A percentile compares a stretch with the other conserved stretches of the same genome.
Conservation (phyloP, 164 flowering plant genomes). For the Magnolia sinica region DNA sequence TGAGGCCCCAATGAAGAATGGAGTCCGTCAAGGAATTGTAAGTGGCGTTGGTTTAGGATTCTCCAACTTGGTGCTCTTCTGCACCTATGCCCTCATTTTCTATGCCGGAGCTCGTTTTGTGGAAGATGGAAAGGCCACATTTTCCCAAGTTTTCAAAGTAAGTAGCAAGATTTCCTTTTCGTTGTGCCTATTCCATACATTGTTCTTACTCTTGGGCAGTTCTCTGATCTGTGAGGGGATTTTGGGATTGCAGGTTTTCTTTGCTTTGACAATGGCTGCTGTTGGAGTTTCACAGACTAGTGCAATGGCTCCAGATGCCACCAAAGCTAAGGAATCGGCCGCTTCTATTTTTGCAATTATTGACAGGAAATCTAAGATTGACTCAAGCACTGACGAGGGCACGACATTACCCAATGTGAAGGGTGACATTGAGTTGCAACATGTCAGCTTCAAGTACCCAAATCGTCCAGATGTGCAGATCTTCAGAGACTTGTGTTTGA, state of each 20-base stretch:
- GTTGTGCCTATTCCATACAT: not conserved
- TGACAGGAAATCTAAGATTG: conserved; percentile 42
- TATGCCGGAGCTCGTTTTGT: conserved; percentile 19
- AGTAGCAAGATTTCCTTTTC: not conserved
- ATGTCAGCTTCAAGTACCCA: conserved; percentile 53
- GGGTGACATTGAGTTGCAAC: conserved; percentile 42
- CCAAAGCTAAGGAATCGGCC: conserved; percentile 38
- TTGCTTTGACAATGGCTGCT: conserved; percentile 53
- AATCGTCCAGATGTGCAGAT: conserved; percentile 43
- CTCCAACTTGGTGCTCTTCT: conserved; percentile 18
- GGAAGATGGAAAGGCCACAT: conserved; percentile 10
- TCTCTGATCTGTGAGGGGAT: not conserved
- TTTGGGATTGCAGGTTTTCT: conserved; percentile 47
- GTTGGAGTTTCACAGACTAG: conserved; percentile 51
- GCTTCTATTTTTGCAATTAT: conserved; percentile 46
- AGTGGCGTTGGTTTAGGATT: conserved; percentile 50
- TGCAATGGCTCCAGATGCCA: conserved; percentile 34
- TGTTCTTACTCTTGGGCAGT: not conserved
- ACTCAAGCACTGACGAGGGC: conserved; percentile 44
- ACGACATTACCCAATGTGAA: conserved; percentile 29
- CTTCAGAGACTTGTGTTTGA: conserved; percentile 39
- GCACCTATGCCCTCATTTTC: conserved; percentile 15
- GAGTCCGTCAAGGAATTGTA: conserved; percentile 30
- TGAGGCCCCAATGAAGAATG: conserved; percentile 14
- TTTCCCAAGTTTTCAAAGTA: conserved; percentile 16